These are phyloP conservation scores for Ustilago shanxiensis DNA, from an alignment of 1,284 basidiomycete species.

Conservation along the genomic window DNA sequence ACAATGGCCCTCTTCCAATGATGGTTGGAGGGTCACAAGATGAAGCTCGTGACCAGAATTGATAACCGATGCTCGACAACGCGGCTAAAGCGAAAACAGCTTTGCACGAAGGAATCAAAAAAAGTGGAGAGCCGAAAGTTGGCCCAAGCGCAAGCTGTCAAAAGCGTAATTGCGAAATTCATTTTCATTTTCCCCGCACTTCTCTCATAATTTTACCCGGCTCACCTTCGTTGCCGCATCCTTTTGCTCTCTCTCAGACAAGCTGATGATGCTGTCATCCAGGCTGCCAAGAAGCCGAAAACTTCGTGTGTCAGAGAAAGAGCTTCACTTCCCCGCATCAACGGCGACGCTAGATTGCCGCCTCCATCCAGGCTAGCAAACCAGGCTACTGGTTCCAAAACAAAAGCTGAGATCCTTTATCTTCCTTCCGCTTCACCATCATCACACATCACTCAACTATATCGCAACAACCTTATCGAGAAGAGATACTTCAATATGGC, in stretches of 20 bases:
- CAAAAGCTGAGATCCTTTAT: too few species aligned
- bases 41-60: background rate
- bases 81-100: background rate
- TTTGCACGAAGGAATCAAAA: background rate
- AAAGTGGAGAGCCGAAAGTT: background rate
- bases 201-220: background rate
- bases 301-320: background rate
- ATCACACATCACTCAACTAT: background rate
- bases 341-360: background rate
- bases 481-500: slow-evolving; percentile 11
- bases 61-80: background rate
- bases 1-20: too few species aligned
- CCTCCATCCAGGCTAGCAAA: too few species aligned
- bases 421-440: background rate
- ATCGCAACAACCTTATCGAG: background rate
- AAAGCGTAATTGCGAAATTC: slow-evolving; percentile 3
- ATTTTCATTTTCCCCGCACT: slow-evolving; percentile 3
- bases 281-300: background rate
- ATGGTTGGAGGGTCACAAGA: background rate
- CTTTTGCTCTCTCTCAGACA: too few species aligned
- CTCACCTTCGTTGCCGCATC: background rate
- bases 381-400: too few species aligned
- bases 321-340: background rate
- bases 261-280: background rate
- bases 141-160: slow-evolving; percentile 5